Base-by-base conservation (phyloP, 495 filamentous ascomycete genomes). In the Penicillium coprophilum region DNA sequence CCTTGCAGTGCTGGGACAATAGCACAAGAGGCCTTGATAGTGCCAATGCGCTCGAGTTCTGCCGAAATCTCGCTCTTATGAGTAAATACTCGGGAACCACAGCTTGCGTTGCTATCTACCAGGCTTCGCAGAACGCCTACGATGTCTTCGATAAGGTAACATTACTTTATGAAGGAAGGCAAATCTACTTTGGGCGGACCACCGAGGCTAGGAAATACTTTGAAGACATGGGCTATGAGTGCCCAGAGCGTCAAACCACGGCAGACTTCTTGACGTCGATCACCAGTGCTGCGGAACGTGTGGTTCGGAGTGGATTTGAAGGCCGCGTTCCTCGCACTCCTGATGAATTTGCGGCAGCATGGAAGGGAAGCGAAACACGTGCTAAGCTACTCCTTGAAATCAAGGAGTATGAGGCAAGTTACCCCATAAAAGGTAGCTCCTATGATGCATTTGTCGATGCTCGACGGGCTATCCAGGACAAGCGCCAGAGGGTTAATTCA, bases 91-190 rank as follows among this genome's bases (percentile, higher is more conserved):
- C 85, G 69, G 79, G 85, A 58, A 85, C 82, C 0, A 83, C 82
- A 15, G 87, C 85, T 0, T 84, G 86, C 46, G 87, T 91, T 11
- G 86, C 88, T 0, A 76, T 92, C 1, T 94, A 92, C 62, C 90
- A 94, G 65, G 90, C 90, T 1, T 85, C 83, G 9, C 89, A 96
- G 68, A 85, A 80, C 58, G 92, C 92, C 40, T 95, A 93, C 68
- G 69, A 74, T 27, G 58, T 73, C 9, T 86, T 86, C 53, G 84
- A 86, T 64, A 86, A 85, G 60, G 78, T 80, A 7, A 46, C 73
- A 3, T 72, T 88, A 0, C 66, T 88, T 1, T 86, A 87, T 58
- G 78, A 84, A 47, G 85, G 85, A 3, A 69, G 79, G 2, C 74
- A 87, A 59, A 85, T 88, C 38, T 89, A 82, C 66, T 87, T 80